These are phyloP conservation scores for Camelina hispida DNA, from an alignment of 345 rosid genomes.

Conservation along the genomic window DNA sequence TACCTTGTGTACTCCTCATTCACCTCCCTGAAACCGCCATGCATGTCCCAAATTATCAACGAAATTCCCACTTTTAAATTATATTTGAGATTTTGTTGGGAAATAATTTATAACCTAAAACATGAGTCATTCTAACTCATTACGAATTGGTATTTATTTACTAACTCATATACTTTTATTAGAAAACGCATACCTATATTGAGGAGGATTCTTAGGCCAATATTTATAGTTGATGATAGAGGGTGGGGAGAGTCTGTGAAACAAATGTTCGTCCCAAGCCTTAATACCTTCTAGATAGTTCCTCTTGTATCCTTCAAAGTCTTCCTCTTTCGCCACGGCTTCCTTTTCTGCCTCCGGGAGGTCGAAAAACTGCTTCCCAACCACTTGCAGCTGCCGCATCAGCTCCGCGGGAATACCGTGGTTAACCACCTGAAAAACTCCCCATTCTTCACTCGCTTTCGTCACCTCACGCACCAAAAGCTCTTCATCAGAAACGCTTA, in stretches of 20 bases:
- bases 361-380: neutral
- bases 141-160: neutral
- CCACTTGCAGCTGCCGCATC: slow-evolving; percentile 48
- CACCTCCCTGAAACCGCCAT: neutral
- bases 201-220: slow-evolving; percentile 3
- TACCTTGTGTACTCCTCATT: slow-evolving; percentile 1
- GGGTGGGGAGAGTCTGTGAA: neutral
- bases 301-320: neutral
- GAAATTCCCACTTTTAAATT: neutral
- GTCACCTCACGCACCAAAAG: slow-evolving; percentile 38
- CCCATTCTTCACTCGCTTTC: slow-evolving; percentile 51
- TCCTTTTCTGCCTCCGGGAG: neutral
- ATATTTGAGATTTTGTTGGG: neutral
- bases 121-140: neutral
- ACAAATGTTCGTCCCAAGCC: neutral
- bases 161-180: neutral
- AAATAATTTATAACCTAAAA: neutral
- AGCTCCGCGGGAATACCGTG: slow-evolving; percentile 47
- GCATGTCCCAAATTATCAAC: neutral
- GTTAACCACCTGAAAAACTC: slow-evolving; percentile 48
- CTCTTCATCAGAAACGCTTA: slow-evolving; percentile 38
- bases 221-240: neutral
- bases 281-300: neutral
- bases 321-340: neutral
- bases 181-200: neutral